phyloP scores from a whole-genome alignment of 2,329 filamentous ascomycete genomes.

The Botrytis hyacinthi region DNA sequence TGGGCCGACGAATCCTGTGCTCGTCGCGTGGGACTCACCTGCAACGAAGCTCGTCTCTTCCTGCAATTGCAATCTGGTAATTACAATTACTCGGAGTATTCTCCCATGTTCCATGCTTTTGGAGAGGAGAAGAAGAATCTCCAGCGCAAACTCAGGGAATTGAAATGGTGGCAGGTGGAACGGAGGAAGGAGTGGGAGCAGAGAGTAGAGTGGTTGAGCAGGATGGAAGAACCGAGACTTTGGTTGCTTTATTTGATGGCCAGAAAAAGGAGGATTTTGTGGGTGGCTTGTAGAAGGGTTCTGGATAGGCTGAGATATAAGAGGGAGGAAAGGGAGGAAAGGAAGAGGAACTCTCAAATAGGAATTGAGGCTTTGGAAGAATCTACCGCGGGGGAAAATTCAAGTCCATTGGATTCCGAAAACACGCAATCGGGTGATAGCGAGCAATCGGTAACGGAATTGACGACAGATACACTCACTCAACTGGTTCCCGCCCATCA shows the following conservation, averaged over 20 bases:
- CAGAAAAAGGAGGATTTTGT: conserved; percentile 29
- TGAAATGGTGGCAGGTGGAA: conserved; percentile 28
- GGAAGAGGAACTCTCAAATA: conserved; percentile 22
- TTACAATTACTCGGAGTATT: conserved; percentile 30
- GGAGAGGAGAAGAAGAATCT: conserved; percentile 27
- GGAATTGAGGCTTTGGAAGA: not conserved
- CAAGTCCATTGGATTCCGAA: not conserved
- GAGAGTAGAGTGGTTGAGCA: conserved; percentile 30
- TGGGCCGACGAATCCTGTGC: conserved; percentile 33
- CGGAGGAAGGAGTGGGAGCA: conserved; percentile 27
- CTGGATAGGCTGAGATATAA: conserved; percentile 26
- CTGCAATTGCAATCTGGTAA: conserved; percentile 27
- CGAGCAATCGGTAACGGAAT: not conserved
- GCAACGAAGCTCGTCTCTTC: conserved; percentile 30
- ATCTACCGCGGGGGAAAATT: no score
- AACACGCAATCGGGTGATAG: not conserved
- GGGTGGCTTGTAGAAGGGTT: conserved; percentile 23
- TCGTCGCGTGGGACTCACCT: conserved; percentile 30
- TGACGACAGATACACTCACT: not conserved
- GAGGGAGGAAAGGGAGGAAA: conserved; percentile 13
- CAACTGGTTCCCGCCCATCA: not conserved
- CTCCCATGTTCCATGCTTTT: conserved; percentile 31
- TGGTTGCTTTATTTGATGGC: conserved; percentile 33
- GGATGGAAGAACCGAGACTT: conserved; percentile 30
- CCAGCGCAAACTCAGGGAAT: conserved; percentile 20